Base-by-base conservation (phyloP, 1,139 yeast species). In the Pichia sp. region DNA sequence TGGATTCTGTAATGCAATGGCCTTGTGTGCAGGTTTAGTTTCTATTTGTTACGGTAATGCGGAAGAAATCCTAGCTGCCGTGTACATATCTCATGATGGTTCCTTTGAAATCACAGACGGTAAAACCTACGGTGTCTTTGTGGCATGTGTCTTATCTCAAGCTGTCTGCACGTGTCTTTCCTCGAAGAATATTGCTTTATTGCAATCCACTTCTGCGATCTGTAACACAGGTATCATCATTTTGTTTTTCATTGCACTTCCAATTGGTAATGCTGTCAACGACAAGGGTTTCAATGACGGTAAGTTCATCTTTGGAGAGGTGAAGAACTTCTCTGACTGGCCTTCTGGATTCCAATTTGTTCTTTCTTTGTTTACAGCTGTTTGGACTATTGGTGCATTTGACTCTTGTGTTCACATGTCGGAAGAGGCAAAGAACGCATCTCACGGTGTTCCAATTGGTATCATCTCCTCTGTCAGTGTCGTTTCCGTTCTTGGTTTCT, bases 361-460 rank as follows among this genome's bases (percentile, higher is more conserved):
- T 47, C 56, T 73, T 33, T 66, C 77, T 14, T 71, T 80, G 69
- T 69, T 77, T 29, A 45, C 85, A 1, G 77, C 82, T 3, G 71
- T 72, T 29, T 74, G 81, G 81, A 72, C 78, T 20, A 74, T 74
- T 48, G 78, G 78, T 45, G 78, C 84, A 0, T 79, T 77, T 52
- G 88, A 80, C 52, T 72, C 83, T 7, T 77, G 82, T 48, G 76
- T 80, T 33, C 88, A 80, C 56, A 73, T 78, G 71, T 67, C 77
- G 29, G 91, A 80, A 53, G 88, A 81, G 53, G 82, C 82, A 17
- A 64, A 65, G 32, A 71, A 77, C 49, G 85, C 87, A 3, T 66
- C 78, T 24, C 66, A 64, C 35, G 74, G 84, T n/a, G 80, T 79
- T n/a, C 86, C 88, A 6, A 59, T 71, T 28, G 88, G 86, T 26